Base-by-base conservation (phyloP, 352 stramenopile species). In the Stramenopiles sp. region DNA sequence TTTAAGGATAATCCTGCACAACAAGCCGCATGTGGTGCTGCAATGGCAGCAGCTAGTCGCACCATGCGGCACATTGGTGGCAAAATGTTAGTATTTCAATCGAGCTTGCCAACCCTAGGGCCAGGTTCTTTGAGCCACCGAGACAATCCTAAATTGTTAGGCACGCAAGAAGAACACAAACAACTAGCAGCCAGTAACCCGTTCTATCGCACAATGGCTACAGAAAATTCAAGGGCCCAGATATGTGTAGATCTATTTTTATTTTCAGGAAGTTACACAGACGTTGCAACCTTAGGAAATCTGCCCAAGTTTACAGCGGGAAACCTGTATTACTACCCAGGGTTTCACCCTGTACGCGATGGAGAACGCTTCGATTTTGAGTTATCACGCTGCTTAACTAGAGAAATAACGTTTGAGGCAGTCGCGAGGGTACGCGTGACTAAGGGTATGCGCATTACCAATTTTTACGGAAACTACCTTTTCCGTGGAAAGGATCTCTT, bases 191-290 rank as follows among this genome's bases (percentile, higher is more conserved):
- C 92, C 0, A 91, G 91, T 0, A 90, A 95, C 71, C 92, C 90
- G 84, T 95, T 95, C 82, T 96, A 96, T 84, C 87, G 88, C 8
- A 92, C 92, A 44, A 93, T 93, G 67, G 92, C 95, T 0, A 92
- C 98, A 84, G 96, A 99, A 86, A 98, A 99, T 82, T 97, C 90
- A 85, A 89, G 95, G 67, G 90, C 98, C 82, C 97, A 99, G 91
- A 97, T 99, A 82, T 96, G 91, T 82, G 95, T 99, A n/a, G 96
- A 99, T 84, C 94, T 97, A 83, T 99, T 98, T 87, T 84, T 99
- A 0, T 97, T 98, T 86, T 92, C 94, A 25, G 88, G 87, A 0
- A 89, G 92, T 85, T 99, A 99, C 86, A 96, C 93, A 82, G 97
- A 99, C 87, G 88, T 98, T 1, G 95, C 97, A 0, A 95, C 94